Percentiles rank a stretch among this genome's conserved stretches.
Conservation (phyloP, 495 filamentous ascomycete species). For the Aspergillus funiculosus region DNA sequence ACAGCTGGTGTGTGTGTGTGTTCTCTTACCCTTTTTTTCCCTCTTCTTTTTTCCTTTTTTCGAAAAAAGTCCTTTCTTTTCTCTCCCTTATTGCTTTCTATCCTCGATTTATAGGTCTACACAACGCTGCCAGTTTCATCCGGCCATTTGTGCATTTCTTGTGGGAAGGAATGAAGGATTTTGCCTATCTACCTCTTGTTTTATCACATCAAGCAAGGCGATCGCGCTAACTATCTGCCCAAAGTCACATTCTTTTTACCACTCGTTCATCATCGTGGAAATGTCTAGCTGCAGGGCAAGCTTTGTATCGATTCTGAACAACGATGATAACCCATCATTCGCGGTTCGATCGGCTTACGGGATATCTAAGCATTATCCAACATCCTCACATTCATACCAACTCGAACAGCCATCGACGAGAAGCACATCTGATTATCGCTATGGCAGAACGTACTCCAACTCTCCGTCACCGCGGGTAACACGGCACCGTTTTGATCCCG, state of each 20-base stretch:
- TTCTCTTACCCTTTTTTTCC: conserved; percentile 15
- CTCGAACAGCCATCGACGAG: conserved; percentile 23
- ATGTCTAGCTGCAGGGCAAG: conserved; percentile 35
- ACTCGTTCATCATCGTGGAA: conserved; percentile 20
- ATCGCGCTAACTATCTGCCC: background rate
- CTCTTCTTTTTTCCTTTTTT: conserved; percentile 5
- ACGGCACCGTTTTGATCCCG: conserved; percentile 26
- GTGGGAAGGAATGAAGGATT: background rate
- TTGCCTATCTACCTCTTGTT: too few species aligned
- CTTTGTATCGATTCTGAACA: conserved; percentile 47
- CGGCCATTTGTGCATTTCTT: background rate
- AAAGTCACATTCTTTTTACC: background rate
- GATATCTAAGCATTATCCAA: conserved; percentile 28
- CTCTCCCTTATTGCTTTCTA: conserved; percentile 9
- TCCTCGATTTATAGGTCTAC: conserved; percentile 7
- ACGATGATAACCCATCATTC: conserved; percentile 46
- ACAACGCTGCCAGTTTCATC: background rate
- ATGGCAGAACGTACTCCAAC: conserved; percentile 23
- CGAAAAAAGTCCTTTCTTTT: conserved; percentile 5
- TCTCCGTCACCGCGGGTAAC: conserved; percentile 26
- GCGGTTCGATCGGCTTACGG: conserved; percentile 40
- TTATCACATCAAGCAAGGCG: too few species aligned
- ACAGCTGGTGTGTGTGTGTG: conserved; percentile 37
- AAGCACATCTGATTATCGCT: conserved; percentile 22
- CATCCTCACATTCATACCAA: conserved; percentile 26